Conservation (phyloP, 768 basidiomycete species). For the Leccinellum rugosiceps region DNA sequence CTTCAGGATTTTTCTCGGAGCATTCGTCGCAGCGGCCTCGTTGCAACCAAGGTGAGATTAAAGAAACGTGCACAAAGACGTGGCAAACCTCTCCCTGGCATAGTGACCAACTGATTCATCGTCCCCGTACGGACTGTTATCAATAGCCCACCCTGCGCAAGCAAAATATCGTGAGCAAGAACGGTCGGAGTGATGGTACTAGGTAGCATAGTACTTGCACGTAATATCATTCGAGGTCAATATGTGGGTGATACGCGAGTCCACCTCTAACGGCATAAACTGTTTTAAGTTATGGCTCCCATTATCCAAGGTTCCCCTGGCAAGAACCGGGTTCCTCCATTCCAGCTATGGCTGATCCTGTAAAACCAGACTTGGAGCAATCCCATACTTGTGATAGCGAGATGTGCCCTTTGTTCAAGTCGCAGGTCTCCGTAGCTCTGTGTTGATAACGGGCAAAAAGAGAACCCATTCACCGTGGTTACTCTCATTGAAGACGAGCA, state of each 20-base stretch:
- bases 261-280: not conserved
- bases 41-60: not conserved
- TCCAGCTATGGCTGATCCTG: not conserved
- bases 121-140: not conserved
- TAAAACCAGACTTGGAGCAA: not conserved
- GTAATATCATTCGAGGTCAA: not conserved
- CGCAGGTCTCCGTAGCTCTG: not conserved
- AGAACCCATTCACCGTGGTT: conserved; percentile 4
- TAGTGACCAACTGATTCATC: too few species aligned
- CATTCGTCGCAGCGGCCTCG: not conserved
- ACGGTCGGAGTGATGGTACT: not conserved
- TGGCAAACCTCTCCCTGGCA: not conserved
- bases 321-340: too few species aligned
- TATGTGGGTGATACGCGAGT: not conserved
- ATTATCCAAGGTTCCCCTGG: not conserved
- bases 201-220: too few species aligned
- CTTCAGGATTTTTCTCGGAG: not conserved
- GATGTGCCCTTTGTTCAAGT: not conserved
- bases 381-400: not conserved
- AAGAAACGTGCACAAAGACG: not conserved
- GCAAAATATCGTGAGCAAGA: not conserved
- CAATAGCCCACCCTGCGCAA: not conserved
- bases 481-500: conserved; percentile 6
- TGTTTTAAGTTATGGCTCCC: not conserved
- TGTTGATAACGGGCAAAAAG: conserved; percentile 13